Evolutionary conservation across 2,329 filamentous ascomycete species (phyloP).

Genomic region (Botrytis paeoniae): DNA sequence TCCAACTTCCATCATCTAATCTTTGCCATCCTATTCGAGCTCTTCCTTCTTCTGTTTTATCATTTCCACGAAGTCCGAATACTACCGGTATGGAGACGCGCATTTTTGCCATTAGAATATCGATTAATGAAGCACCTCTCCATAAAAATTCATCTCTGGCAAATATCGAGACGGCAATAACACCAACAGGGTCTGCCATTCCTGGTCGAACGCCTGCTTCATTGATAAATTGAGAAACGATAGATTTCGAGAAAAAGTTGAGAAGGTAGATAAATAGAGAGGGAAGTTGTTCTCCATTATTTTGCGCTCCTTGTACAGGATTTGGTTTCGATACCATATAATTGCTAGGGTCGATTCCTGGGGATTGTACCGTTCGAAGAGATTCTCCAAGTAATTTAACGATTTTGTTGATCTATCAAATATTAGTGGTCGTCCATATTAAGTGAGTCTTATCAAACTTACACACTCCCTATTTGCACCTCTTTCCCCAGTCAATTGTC

Average conservation of each 20-base stretch:
- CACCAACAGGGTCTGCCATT: constrained; percentile 74
- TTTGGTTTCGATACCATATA: constrained; percentile 50
- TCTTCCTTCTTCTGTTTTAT: constrained; percentile 67
- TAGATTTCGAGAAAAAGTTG: constrained; percentile 70
- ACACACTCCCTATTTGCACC: constrained; percentile 59
- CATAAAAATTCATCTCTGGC: constrained; percentile 64
- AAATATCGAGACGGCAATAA: constrained; percentile 72
- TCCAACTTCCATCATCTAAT: constrained; percentile 46
- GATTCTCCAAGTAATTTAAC: background rate
- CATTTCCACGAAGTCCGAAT: constrained; percentile 76
- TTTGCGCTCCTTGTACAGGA: constrained; percentile 45
- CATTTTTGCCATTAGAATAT: constrained; percentile 85
- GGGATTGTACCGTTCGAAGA: background rate
- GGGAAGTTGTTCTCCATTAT: constrained; percentile 54
- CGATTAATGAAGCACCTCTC: constrained; percentile 66
- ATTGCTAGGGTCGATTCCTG: constrained; percentile 49
- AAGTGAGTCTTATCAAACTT: constrained; percentile 32
- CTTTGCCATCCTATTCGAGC: constrained; percentile 71
- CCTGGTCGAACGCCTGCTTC: constrained; percentile 63
- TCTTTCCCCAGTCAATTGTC: constrained; percentile 67
- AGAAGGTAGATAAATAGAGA: constrained; percentile 70
- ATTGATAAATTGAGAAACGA: constrained; percentile 67
- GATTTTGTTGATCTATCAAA: constrained; percentile 35
- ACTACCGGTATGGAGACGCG: constrained; percentile 77
- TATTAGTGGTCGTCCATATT: constrained; percentile 16